phyloP scores from a whole-genome alignment of 1,284 basidiomycete species.

The Trametes polyzona region DNA sequence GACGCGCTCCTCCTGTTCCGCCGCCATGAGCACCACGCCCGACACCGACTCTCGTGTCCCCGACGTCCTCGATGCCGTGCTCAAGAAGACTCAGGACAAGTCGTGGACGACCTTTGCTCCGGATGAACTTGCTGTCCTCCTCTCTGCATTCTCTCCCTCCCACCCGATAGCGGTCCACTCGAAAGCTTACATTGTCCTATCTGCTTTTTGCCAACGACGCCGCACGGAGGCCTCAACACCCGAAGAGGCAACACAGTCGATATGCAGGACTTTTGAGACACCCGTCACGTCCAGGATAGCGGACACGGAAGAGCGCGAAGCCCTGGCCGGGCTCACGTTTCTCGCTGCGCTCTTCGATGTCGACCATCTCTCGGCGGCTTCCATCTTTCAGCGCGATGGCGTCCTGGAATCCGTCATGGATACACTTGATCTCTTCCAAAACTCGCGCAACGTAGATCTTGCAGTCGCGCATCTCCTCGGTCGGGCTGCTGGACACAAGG shows the following conservation, averaged over 20 bases:
- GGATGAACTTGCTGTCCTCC: conserved; percentile 58
- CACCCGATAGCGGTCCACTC: conserved; percentile 49
- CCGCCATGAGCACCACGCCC: conserved; percentile 15
- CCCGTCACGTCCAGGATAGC: conserved; percentile 50
- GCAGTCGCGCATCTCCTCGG: conserved; percentile 72
- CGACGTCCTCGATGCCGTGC: conserved; percentile 36
- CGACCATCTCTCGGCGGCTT: conserved; percentile 64
- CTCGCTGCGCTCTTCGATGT: conserved; percentile 78
- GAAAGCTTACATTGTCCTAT: conserved; percentile 68
- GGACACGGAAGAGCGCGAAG: conserved; percentile 54
- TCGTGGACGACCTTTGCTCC: conserved; percentile 45
- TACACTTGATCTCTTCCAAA: conserved; percentile 63
- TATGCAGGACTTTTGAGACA: conserved; percentile 54
- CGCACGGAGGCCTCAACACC: conserved; percentile 41
- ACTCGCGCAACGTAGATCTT: conserved; percentile 45
- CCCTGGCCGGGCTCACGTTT: conserved; percentile 61
- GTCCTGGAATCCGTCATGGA: conserved; percentile 66
- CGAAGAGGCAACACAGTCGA: conserved; percentile 51
- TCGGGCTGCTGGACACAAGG: conserved; percentile 74
- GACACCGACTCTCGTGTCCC: conserved; percentile 20
- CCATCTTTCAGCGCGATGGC: conserved; percentile 65
- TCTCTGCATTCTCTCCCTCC: conserved; percentile 58
- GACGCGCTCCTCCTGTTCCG: neutral
- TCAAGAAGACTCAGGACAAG: conserved; percentile 41
- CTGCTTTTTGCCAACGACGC: conserved; percentile 64